A percentile compares a stretch with the other conserved stretches of the same genome.
phyloP scores from a whole-genome alignment of 2,329 filamentous ascomycete genomes.

The Neofusicoccum umdonicola region DNA sequence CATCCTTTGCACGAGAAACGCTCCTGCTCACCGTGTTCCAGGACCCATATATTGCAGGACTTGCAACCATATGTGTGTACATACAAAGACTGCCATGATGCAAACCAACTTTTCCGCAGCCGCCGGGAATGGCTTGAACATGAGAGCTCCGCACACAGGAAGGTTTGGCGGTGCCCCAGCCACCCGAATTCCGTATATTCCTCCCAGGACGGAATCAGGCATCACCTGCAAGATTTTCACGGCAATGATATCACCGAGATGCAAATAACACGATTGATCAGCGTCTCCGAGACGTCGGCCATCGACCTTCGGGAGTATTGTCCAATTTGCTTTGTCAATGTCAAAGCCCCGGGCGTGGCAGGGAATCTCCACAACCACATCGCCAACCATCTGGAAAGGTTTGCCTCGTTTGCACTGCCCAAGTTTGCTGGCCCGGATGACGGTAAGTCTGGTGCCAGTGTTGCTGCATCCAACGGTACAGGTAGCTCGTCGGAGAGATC shows the following conservation, averaged over 20 bases:
- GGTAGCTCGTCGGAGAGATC: conserved; percentile 11
- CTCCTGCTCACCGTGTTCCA: background rate
- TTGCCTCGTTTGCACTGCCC: conserved; percentile 35
- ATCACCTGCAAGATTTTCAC: conserved; percentile 33
- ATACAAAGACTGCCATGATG: conserved; percentile 29
- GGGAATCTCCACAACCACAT: conserved; percentile 31
- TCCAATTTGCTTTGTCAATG: conserved; percentile 31
- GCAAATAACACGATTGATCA: conserved; percentile 30
- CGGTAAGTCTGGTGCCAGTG: conserved; percentile 31
- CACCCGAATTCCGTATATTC: conserved; percentile 31
- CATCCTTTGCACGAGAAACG: background rate
- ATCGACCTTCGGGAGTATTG: conserved; percentile 31
- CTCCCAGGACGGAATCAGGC: conserved; percentile 25
- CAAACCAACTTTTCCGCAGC: conserved; percentile 34
- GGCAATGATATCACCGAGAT: conserved; percentile 28
- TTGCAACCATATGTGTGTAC: conserved; percentile 39
- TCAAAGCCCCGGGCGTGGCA: conserved; percentile 21
- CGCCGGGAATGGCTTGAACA: conserved; percentile 38
- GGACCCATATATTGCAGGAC: conserved; percentile 36
- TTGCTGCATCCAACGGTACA: conserved; percentile 29
- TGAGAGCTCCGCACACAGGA: conserved; percentile 34
- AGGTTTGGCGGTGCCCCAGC: conserved; percentile 37
- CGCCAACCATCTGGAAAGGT: conserved; percentile 36
- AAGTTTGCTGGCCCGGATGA: conserved; percentile 22
- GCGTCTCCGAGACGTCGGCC: conserved; percentile 33